phyloP scores from a whole-genome alignment of 2,329 filamentous ascomycete species.

The Sporothrix euskadiensis region DNA sequence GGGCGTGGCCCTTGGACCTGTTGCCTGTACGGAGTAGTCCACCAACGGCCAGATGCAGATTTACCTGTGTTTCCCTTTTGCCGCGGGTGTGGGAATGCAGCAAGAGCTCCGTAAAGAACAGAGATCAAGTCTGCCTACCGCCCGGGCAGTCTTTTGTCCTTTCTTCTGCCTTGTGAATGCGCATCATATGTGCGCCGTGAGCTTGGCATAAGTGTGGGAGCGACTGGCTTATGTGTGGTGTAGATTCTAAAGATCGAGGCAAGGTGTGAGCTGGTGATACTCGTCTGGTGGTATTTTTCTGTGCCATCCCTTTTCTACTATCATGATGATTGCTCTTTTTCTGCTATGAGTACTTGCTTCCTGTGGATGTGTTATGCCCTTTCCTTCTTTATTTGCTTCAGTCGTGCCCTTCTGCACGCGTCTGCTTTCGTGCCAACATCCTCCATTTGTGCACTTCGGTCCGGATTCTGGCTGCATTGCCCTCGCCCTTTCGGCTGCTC shows the following conservation, averaged over 20 bases:
- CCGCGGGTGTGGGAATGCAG: background rate
- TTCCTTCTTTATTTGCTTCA: too few relatives aligned
- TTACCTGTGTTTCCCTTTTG: background rate
- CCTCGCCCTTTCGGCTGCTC: background rate
- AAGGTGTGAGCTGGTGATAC: background rate
- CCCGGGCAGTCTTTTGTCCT: slow-evolving; percentile 24
- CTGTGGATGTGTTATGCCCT: too few relatives aligned
- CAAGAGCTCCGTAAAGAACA: background rate
- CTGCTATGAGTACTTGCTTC: background rate
- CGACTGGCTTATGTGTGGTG: background rate
- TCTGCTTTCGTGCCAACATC: slow-evolving; percentile 1
- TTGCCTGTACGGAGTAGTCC: background rate
- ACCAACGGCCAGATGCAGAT: background rate
- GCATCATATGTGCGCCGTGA: background rate
- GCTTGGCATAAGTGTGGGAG: background rate
- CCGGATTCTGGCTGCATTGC: background rate
- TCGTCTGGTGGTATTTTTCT: background rate
- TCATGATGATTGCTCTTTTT: background rate
- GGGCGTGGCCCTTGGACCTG: background rate
- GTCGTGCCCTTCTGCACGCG: background rate
- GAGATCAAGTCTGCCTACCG: background rate
- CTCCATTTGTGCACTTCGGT: background rate
- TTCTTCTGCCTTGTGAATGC: background rate
- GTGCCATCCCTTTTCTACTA: background rate
- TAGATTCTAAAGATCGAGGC: background rate